phyloP scores from a whole-genome alignment of 164 flowering plant genomes.

The Kingdonia uniflora region DNA sequence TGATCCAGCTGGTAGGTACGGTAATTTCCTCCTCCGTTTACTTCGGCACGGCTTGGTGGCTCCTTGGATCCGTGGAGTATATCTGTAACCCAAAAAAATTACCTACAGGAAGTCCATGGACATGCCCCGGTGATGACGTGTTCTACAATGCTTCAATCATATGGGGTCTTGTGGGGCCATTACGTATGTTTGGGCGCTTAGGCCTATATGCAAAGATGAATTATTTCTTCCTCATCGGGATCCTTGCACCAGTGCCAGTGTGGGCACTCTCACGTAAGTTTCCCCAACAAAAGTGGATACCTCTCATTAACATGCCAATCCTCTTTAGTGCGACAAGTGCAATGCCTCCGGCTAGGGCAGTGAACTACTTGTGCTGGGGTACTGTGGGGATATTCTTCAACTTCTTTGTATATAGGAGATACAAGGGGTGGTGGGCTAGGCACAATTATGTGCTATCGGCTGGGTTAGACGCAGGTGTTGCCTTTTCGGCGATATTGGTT shows the following conservation, averaged over 20 bases:
- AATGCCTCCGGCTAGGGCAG: conserved; percentile 51
- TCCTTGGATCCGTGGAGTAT: conserved; percentile 25
- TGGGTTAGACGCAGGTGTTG: conserved; percentile 70
- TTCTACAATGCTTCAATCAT: conserved; percentile 38
- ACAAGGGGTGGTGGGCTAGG: conserved; percentile 73
- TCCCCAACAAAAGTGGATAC: conserved; percentile 52
- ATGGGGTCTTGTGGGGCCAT: conserved; percentile 46
- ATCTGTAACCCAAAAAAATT: conserved; percentile 32
- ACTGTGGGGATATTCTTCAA: conserved; percentile 47
- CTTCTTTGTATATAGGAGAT: conserved; percentile 30
- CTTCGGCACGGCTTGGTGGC: conserved; percentile 55
- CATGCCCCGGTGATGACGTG: conserved; percentile 42
- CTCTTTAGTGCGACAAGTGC: conserved; percentile 23
- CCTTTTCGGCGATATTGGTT: conserved; percentile 38
- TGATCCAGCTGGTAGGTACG: conserved; percentile 42
- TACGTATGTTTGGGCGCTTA: conserved; percentile 29
- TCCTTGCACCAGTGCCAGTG: conserved; percentile 35
- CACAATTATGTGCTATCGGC: conserved; percentile 57
- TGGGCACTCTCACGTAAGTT: conserved; percentile 31
- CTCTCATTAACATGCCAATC: conserved; percentile 49
- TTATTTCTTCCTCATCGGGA: conserved; percentile 36
- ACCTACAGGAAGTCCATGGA: conserved; percentile 49
- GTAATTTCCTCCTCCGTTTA: conserved; percentile 31
- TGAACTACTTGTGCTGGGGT: conserved; percentile 42
- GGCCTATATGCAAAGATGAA: conserved; percentile 29